These are phyloP conservation scores for Artomyces pyxidatus DNA, from an alignment of 768 basidiomycete species.

Conservation along the genomic window DNA sequence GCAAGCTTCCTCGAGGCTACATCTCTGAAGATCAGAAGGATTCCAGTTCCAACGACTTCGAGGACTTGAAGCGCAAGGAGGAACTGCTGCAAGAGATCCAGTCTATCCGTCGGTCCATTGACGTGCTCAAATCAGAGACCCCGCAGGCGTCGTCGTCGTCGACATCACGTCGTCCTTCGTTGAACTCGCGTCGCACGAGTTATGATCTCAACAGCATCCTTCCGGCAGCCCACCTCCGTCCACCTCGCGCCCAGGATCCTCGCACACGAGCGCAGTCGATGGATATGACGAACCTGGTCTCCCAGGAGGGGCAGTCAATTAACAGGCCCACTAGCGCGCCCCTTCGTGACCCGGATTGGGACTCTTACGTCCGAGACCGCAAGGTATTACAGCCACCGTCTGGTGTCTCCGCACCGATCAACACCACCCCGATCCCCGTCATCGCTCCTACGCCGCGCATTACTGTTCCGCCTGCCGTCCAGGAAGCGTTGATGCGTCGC, in stretches of 20 bases:
- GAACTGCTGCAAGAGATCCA: conserved; percentile 71
- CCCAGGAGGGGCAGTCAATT: conserved; percentile 42
- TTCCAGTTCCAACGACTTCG: conserved; percentile 22
- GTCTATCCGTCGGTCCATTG: conserved; percentile 72
- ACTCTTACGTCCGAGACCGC: conserved; percentile 76
- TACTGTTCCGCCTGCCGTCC: conserved; percentile 62
- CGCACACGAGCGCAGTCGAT: conserved; percentile 65
- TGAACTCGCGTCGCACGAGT: conserved; percentile 62
- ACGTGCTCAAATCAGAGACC: conserved; percentile 63
- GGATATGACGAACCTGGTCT: conserved; percentile 47
- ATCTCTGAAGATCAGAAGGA: conserved; percentile 36
- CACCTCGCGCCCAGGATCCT: conserved; percentile 61
- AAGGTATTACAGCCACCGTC: conserved; percentile 79
- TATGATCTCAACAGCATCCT: conserved; percentile 52
- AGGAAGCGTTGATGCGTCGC: conserved; percentile 64
- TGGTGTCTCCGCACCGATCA: conserved; percentile 73
- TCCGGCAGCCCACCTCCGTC: conserved; percentile 53
- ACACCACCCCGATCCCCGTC: conserved; percentile 39
- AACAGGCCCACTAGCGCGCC: conserved; percentile 67
- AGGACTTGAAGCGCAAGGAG: conserved; percentile 60
- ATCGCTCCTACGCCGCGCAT: conserved; percentile 32
- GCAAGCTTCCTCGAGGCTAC: conserved; percentile 66
- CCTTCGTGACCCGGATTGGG: conserved; percentile 77
- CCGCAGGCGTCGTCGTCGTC: conserved; percentile 45
- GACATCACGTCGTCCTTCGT: conserved; percentile 54